phyloP scores from a whole-genome alignment of 208 protist species.

The Acanthamoeba lugdunensis region DNA sequence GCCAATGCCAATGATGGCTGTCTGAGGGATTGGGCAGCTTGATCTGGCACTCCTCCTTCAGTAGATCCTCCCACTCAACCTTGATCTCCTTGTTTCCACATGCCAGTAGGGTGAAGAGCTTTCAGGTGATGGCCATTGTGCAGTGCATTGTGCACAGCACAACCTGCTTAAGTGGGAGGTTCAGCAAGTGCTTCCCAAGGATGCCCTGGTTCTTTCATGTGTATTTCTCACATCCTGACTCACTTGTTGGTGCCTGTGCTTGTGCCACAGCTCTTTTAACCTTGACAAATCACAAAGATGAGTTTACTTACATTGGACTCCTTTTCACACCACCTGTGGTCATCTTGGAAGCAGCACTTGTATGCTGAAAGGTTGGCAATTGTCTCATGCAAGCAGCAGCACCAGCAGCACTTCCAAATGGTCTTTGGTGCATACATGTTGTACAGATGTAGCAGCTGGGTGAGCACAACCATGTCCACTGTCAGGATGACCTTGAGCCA shows the following conservation, averaged over 20 bases:
- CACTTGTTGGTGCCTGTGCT: background rate
- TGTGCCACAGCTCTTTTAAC: background rate
- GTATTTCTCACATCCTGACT: background rate
- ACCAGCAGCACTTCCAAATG: background rate
- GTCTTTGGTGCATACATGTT: background rate
- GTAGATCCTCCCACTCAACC: background rate
- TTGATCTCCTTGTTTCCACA: background rate
- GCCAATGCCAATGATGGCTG: too few species aligned
- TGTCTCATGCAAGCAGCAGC: background rate
- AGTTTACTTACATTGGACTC: background rate
- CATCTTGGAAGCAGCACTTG: background rate
- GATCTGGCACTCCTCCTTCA: background rate
- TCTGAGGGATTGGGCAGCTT: background rate
- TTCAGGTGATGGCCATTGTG: background rate
- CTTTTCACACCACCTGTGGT: background rate
- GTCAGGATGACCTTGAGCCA: background rate
- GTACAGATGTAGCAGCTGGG: background rate
- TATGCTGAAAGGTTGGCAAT: background rate
- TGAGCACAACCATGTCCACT: background rate
- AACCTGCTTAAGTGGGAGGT: background rate
- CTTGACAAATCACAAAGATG: background rate
- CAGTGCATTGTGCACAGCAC: background rate
- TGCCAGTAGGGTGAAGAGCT: background rate
- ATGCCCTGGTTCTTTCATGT: background rate
- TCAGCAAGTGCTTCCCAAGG: background rate